These are phyloP conservation scores for Salix koriyanagi DNA, from an alignment of 345 rosid species.

Conservation along the genomic window DNA sequence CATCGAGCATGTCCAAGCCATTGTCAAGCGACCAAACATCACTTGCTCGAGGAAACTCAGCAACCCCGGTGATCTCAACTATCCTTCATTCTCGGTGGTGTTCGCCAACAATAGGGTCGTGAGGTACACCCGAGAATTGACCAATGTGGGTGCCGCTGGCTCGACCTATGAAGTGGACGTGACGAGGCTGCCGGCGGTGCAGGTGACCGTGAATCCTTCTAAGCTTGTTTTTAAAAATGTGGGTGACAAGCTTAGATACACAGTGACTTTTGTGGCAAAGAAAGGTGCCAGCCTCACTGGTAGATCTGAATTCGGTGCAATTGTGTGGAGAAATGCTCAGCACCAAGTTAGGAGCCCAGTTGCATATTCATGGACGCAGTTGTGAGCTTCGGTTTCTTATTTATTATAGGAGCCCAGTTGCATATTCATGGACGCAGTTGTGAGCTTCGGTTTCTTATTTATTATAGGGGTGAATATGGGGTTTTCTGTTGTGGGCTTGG, in stretches of 20 bases:
- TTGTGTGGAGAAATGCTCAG: constrained; percentile 60
- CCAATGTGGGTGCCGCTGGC: constrained; percentile 67
- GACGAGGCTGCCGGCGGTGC: constrained; percentile 45
- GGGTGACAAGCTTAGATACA: constrained; percentile 73
- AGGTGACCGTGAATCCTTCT: constrained; percentile 52
- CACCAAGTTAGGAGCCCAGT: constrained; percentile 79
- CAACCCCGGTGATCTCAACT: constrained; percentile 82
- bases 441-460: too few species aligned
- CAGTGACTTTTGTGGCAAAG: constrained; percentile 65
- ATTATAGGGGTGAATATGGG: not conserved
- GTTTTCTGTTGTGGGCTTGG: not conserved
- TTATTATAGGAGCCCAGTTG: constrained; percentile 40
- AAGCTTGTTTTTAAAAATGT: constrained; percentile 47
- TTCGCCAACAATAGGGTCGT: constrained; percentile 61
- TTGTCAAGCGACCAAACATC: constrained; percentile 59
- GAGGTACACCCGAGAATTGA: constrained; percentile 67
- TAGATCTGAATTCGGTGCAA: constrained; percentile 59
- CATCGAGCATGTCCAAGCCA: constrained; percentile 46
- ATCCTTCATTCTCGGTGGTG: constrained; percentile 81
- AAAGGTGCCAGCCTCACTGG: constrained; percentile 31
- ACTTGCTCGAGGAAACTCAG: constrained; percentile 57
- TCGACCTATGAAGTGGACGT: constrained; percentile 51
- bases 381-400: not conserved
- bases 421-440: too few species aligned
- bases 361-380: constrained; percentile 63